Evolutionary conservation across 495 filamentous ascomycete species (phyloP).

Genomic region (Penicillium riverlandense): DNA sequence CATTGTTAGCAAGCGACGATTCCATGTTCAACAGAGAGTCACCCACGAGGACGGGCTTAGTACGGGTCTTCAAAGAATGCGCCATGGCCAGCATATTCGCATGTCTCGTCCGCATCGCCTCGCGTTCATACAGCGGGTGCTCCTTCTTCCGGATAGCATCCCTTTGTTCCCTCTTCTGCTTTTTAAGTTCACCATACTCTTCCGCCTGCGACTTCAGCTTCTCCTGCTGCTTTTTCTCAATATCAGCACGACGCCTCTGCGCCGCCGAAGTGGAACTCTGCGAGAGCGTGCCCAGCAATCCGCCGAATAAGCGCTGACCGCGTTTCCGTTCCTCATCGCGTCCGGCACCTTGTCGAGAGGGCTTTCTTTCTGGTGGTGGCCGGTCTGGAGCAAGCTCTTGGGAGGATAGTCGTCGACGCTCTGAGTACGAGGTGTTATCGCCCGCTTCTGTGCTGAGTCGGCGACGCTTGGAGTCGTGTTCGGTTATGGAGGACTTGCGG

Average conservation of each 20-base stretch:
- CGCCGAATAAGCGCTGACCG: slow-evolving; percentile 84
- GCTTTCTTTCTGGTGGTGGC: slow-evolving; percentile 35
- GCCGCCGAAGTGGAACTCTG: slow-evolving; percentile 61
- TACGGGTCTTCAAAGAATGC: slow-evolving; percentile 64
- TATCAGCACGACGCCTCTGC: slow-evolving; percentile 75
- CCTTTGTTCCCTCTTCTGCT: slow-evolving; percentile 55
- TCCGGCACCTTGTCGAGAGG: slow-evolving; percentile 32
- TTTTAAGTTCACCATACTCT: slow-evolving; percentile 61
- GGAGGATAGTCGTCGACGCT: slow-evolving; percentile 7
- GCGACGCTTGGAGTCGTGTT: slow-evolving; percentile 50
- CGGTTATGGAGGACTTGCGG: slow-evolving; percentile 48
- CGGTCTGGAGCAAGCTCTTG: slow-evolving; percentile 9
- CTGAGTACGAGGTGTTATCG: slow-evolving; percentile 10
- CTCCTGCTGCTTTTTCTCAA: slow-evolving; percentile 83
- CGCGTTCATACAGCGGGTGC: slow-evolving; percentile 70
- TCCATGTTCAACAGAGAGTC: not conserved
- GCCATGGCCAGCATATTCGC: slow-evolving; percentile 64
- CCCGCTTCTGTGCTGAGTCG: slow-evolving; percentile 31
- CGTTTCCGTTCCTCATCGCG: slow-evolving; percentile 74
- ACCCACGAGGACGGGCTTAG: slow-evolving; percentile 73
- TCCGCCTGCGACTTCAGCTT: slow-evolving; percentile 69
- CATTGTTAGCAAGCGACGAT: slow-evolving; percentile 1
- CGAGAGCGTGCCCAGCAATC: slow-evolving; percentile 77
- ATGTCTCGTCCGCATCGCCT: slow-evolving; percentile 74
- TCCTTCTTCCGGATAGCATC: slow-evolving; percentile 53